Base-by-base conservation (phyloP, 805 yeast genomes). In the Lipomyces sp. region DNA sequence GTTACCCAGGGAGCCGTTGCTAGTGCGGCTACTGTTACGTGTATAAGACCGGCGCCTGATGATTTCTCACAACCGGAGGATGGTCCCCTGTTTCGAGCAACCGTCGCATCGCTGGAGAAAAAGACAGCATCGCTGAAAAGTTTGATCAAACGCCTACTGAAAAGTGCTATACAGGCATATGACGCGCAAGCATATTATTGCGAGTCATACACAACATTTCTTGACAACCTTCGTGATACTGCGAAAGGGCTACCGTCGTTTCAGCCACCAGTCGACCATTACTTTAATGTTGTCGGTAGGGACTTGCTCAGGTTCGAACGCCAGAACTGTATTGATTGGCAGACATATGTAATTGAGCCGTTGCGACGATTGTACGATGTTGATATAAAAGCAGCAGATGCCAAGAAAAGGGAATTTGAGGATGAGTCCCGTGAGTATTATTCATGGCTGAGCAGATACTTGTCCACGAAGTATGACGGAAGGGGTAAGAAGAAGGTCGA, bases 401-500 rank as follows among this genome's bases (percentile, higher is more conserved):
- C 69, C 33, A 75, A 78, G 55, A 80, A 80, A 61, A 75, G 79
- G 42, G 83, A 81, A 56, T 81, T 81, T 71, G 83, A 81, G 61
- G 84, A 81, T 57, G 81, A 79, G 60, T 78, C 81, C 18, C 72
- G 76, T 34, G 82, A 80, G 67, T 81, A 80, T 69, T 81, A 81
- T 69, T 74, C 81, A 42, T 81, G 83, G 82, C 75, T 81, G 59
- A 75, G 81, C 13, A 72, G 82, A n/a, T 81, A 81, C 63, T 72
- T 81, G 32, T 70, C 81, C 13, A 75, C 74, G 64, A 78, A 77
- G 64, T 75, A 76, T 45, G 80, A 77, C 30, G 73, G 74, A 34
- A 69, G 64, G 37, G 77, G 73, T 18, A 74, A 73, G 67, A 75
- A 74, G 68, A 74, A 75, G 54, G 67, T 66, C 24, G 80, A 74